Base-by-base conservation (phyloP, 306 rosid species). In the Senna tora region DNA sequence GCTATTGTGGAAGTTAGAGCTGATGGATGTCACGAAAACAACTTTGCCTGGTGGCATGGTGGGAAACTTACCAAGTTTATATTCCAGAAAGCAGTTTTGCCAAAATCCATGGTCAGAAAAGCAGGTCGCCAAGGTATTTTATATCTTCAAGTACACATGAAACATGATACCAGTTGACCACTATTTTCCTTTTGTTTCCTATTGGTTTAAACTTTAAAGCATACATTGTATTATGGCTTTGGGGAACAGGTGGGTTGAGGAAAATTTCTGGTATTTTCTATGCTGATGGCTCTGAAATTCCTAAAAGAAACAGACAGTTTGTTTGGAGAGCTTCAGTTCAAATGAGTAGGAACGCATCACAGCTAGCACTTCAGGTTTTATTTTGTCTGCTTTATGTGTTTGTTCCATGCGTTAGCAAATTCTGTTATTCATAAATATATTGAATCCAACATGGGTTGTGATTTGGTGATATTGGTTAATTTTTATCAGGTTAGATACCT, bases 301-400 rank as follows among this genome's bases (percentile, higher is more conserved):
- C 96, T 13, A 91, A 79, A 78, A 91, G 99, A 80, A 88, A 89
- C 77, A 82, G 96, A 75, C 99, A 77, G 71, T 80, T 87, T 10
- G 91, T 80, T 54, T 95, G 99, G 99, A 91, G 97, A 83, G 93
- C 87, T 59, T 84, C 96, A 32, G 97, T 95, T 74, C 91, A 88
- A 81, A 83, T 82, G 89, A 89, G 97, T 80, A 86, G 82, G 82
- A 95, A 90, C 50, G 90, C 82, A 71, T 88, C 99, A 28, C 99
- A 91, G 77, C 90, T 91, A 69, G 96, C 96, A 1, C 90, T 95
- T 79, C 97, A 91, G 97, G 99, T 93, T 74, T 54, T 64, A 51
- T 67, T 46, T 67, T 43, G 59, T 65, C 71, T 53, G 9, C 53
- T 77, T 36, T 51, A n/a, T 65, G 36, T 54, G 70, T 56, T 79